Conservation (phyloP, 2,329 filamentous ascomycete genomes). For the Penicillium sumatraense region DNA sequence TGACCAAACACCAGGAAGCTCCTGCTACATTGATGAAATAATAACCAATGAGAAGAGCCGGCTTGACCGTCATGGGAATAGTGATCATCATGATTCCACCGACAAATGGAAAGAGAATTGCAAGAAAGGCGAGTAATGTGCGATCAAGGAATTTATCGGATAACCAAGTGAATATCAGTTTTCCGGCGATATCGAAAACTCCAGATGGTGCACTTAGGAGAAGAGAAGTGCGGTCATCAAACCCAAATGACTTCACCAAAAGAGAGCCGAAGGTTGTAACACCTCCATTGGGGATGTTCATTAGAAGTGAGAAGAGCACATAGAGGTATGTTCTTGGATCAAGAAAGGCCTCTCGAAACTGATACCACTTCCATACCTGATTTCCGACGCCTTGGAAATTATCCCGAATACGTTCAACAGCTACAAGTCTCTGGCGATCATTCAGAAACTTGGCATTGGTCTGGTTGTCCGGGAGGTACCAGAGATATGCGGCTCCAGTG, state of each 20-base stretch:
- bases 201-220: slow-evolving; percentile 14
- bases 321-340: slow-evolving; percentile 18
- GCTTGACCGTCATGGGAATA: slow-evolving; percentile 26
- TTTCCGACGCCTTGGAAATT: slow-evolving; percentile 21
- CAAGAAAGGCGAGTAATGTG: slow-evolving; percentile 18
- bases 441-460: slow-evolving; percentile 15
- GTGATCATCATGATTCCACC: slow-evolving; percentile 26
- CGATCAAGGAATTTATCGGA: slow-evolving; percentile 15
- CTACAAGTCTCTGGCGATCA: slow-evolving; percentile 11
- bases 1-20: slow-evolving; percentile 20
- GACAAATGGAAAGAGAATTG: slow-evolving; percentile 28
- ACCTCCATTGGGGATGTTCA: slow-evolving; percentile 22
- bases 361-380: slow-evolving; percentile 13
- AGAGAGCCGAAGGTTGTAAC: slow-evolving; percentile 24
- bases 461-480: slow-evolving; percentile 18
- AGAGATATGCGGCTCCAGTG: slow-evolving; percentile 9
- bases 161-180: slow-evolving; percentile 15
- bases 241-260: slow-evolving; percentile 19
- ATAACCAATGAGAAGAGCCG: slow-evolving; percentile 38
- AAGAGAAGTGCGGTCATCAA: slow-evolving; percentile 3
- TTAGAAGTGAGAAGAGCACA: slow-evolving; percentile 10
- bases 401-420: slow-evolving; percentile 17
- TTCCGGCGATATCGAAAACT: slow-evolving; percentile 6
- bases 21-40: slow-evolving; percentile 41
- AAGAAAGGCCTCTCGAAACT: slow-evolving; percentile 18